These are phyloP conservation scores for Cercophora scortea DNA, from an alignment of 495 filamentous ascomycete species.

Conservation along the genomic window DNA sequence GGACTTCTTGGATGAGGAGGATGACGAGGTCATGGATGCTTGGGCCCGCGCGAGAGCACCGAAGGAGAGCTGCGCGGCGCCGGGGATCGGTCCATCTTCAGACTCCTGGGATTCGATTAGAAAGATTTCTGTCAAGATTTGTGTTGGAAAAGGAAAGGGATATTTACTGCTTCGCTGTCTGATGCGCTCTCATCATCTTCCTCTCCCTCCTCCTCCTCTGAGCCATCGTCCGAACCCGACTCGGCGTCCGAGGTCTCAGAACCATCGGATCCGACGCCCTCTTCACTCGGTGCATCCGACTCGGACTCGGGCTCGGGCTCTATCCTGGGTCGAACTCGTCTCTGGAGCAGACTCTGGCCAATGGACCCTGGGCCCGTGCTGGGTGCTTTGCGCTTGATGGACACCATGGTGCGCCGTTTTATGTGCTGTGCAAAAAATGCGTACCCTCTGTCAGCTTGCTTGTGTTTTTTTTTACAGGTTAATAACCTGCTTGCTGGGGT, in stretches of 20 bases:
- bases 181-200: conserved; percentile 19
- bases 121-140: neutral
- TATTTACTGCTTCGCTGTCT: conserved; percentile 18
- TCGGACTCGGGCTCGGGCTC: conserved; percentile 47
- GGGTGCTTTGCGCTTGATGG: conserved; percentile 23
- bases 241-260: no score
- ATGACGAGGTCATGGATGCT: conserved; percentile 44
- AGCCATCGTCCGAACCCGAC: conserved; percentile 17
- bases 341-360: conserved; percentile 35
- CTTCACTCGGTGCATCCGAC: conserved; percentile 23
- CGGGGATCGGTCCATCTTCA: conserved; percentile 20
- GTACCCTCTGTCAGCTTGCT: no score
- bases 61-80: conserved; percentile 61
- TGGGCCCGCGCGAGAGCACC: conserved; percentile 82
- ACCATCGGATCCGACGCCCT: conserved; percentile 20
- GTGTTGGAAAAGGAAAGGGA: neutral
- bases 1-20: conserved; percentile 19
- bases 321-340: conserved; percentile 50
- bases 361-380: neutral
- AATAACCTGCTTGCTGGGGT: no score
- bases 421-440: no score
- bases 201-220: conserved; percentile 26
- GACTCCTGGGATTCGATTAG: neutral
- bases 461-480: no score
- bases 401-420: conserved; percentile 12